Evolutionary conservation across 2,329 filamentous ascomycete genomes (phyloP).

Genomic region (Aphanocladium album): DNA sequence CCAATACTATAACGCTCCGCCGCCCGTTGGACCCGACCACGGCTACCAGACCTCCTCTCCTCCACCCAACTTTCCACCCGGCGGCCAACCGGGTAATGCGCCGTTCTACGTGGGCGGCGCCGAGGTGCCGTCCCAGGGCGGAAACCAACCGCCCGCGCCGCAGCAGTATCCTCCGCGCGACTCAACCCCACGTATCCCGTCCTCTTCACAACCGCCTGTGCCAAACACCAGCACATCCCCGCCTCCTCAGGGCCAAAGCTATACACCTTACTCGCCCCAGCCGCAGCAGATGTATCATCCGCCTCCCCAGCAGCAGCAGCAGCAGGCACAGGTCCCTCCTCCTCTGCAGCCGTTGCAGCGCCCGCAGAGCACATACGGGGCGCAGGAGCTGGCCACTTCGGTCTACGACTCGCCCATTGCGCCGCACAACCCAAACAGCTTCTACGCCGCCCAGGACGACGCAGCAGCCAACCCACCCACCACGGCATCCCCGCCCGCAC

Average conservation of each 20-base stretch:
- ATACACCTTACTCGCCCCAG: slow-evolving; percentile 40
- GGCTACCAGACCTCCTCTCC: slow-evolving; percentile 44
- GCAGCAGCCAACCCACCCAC: slow-evolving; percentile 24
- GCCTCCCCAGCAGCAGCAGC: slow-evolving; percentile 42
- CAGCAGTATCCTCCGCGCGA: slow-evolving; percentile 45
- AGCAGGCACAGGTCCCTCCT: slow-evolving; percentile 45
- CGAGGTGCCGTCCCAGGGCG: slow-evolving; percentile 42
- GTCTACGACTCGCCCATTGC: slow-evolving; percentile 70
- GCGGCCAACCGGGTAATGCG: slow-evolving; percentile 44
- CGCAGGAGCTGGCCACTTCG: slow-evolving; percentile 74
- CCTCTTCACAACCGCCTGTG: slow-evolving; percentile 43
- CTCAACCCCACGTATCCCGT: slow-evolving; percentile 44
- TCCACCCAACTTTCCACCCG: slow-evolving; percentile 52
- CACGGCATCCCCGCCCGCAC: slow-evolving; percentile 25
- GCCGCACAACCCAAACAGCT: slow-evolving; percentile 41
- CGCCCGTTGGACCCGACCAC: slow-evolving; percentile 34
- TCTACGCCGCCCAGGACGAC: slow-evolving; percentile 43
- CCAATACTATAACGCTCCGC: slow-evolving; percentile 63
- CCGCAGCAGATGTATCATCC: slow-evolving; percentile 22
- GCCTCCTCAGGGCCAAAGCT: slow-evolving; percentile 39
- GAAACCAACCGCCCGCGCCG: slow-evolving; percentile 25
- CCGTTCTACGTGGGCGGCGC: slow-evolving; percentile 63
- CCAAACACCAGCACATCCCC: slow-evolving; percentile 48
- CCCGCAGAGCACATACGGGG: slow-evolving; percentile 64
- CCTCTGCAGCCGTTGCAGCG: slow-evolving; percentile 42